Percentiles rank a stretch among this genome's conserved stretches.
Conservation (phyloP, 768 basidiomycete genomes). For the Leccinellum luteum region DNA sequence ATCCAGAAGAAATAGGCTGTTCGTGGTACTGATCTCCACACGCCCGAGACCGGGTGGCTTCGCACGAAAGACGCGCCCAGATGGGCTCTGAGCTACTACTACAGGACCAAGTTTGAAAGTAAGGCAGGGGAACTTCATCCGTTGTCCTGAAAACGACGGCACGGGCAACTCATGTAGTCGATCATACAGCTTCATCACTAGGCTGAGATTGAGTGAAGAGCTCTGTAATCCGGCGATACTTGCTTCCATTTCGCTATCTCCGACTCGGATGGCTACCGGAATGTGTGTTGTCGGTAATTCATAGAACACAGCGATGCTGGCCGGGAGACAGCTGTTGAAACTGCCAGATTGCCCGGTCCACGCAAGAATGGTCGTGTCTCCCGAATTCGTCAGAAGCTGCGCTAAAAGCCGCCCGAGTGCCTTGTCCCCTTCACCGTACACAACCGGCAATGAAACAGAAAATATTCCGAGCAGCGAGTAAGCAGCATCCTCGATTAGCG, state of each 20-base stretch:
- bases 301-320: neutral
- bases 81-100: neutral
- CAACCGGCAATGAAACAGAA: neutral
- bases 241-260: neutral
- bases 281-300: neutral
- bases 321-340: neutral
- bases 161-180: neutral
- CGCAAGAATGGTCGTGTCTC: neutral
- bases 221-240: neutral
- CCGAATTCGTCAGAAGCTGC: neutral
- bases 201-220: neutral
- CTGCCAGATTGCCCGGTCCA: neutral
- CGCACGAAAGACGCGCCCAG: neutral
- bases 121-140: neutral
- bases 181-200: neutral
- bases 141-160: neutral
- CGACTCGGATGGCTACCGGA: neutral
- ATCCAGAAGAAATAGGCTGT: neutral
- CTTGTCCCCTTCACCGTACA: neutral
- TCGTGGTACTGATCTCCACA: neutral
- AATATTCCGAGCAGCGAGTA: neutral
- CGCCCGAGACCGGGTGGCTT: neutral
- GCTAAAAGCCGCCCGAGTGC: neutral
- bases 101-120: neutral
- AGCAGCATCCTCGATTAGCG: neutral